phyloP scores from a whole-genome alignment of 805 yeast species.

The Candida orba region DNA sequence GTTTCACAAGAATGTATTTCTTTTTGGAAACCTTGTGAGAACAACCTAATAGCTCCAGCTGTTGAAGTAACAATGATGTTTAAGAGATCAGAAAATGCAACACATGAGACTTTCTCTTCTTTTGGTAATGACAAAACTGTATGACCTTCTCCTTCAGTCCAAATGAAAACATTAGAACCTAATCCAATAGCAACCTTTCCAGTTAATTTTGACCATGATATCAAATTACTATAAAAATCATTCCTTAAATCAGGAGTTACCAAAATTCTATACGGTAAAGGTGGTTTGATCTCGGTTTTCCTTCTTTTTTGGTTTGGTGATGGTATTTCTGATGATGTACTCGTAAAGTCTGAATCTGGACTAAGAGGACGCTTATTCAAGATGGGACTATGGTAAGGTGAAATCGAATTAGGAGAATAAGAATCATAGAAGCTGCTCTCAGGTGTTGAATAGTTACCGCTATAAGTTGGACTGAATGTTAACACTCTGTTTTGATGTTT shows the following conservation, averaged over 20 bases:
- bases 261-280: conserved; percentile 42
- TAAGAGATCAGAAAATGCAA: conserved; percentile 43
- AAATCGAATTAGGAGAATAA: not conserved
- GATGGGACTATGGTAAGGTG: conserved; percentile 1
- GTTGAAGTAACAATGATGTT: conserved; percentile 51
- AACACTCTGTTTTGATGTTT: conserved; percentile 35
- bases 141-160: conserved; percentile 50
- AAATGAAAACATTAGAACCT: conserved; percentile 48
- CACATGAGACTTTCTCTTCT: conserved; percentile 44
- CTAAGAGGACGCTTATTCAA: not conserved
- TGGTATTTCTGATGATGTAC: conserved; percentile 1
- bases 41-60: conserved; percentile 44
- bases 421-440: conserved; percentile 4
- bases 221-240: conserved; percentile 70
- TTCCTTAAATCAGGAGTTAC: conserved; percentile 68
- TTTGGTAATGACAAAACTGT: conserved; percentile 33
- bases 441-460: conserved; percentile 3
- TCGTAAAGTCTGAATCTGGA: too few species aligned
- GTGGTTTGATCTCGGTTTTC: conserved; percentile 26
- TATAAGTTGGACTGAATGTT: conserved; percentile 20
- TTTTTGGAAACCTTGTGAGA: conserved; percentile 27
- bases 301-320: conserved; percentile 9
- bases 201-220: conserved; percentile 58
- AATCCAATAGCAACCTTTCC: conserved; percentile 61
- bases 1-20: conserved; percentile 17